Base-by-base conservation (phyloP, 164 flowering plant genomes). In the Aristolochia fimbriata region DNA sequence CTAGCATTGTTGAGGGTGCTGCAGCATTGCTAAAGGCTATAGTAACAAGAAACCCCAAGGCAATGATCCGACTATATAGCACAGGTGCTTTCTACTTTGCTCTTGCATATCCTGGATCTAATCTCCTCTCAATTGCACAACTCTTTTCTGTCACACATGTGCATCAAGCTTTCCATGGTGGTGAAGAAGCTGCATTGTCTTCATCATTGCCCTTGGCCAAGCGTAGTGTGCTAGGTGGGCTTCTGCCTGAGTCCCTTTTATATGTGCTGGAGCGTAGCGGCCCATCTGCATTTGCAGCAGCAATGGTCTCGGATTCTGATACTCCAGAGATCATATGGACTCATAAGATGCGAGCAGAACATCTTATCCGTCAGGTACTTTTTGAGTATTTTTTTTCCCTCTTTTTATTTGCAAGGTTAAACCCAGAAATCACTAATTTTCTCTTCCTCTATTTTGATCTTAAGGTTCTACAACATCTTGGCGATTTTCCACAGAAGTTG, bases 251-350 rank as follows among this genome's bases (percentile, higher is more conserved):
- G 68, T 94, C 99, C 2, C 77, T 94, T 80, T 60, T 94, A 45
- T 94, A 94, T 78, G 97, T 91, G 47, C 70, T 94, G 74, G 99
- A 94, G 68, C 96, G 99, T 37, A 86, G 93, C 80, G 97, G 99
- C 50, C 86, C 97, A 33, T 79, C 81, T 62, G 87, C 99, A 71
- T 91, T 94, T 84, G 89, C 96, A 31, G 95, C 99, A 46, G 97
- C 97, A 59, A 91, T 94, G 99, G 93, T 94, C 58, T 88, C 99
- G 73, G 99, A 94, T 76, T 94, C 99, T 73, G 99, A 94, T 74
- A 91, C 97, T 69, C 99, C 99, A 66, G 99, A 94, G 76, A 94
- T 94, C 63, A 87, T 94, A 51, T 94, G 99, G 99, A 94, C 99
- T 0, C 96, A 94, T 76, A 94, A 94, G 68, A 94, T 94, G 99